Base-by-base conservation (phyloP, 345 rosid genomes). In the Syzygium grande region DNA sequence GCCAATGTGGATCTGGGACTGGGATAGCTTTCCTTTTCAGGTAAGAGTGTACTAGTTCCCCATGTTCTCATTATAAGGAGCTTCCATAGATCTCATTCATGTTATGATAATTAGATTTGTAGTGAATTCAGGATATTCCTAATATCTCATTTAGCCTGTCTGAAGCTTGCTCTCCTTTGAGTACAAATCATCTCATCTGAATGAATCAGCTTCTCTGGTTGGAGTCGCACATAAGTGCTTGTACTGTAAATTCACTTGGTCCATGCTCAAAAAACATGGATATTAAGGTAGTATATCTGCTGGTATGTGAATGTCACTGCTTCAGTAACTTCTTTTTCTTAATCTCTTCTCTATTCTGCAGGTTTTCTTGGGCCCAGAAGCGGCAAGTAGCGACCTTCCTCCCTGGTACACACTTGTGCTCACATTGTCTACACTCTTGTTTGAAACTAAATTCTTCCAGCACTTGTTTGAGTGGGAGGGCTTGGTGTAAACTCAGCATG, bases 361-460 rank as follows among this genome's bases (percentile, higher is more conserved):
- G 94, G 83, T 92, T 94, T 88, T 91, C 95, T 88, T 93, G 91
- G 95, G 94, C 95, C 51, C 94, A 94, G 86, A 92, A 90, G 90
- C 89, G 94, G 55, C 94, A 92, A 86, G 91, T 52, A 17, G 93
- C 94, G 21, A 59, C 89, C 41, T 88, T 94, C 88, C 92, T 94
- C 51, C 94, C 94, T 84, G 95, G 94, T 92, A 23, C 30, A 83
- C n/a, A 86, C 21, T 51, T 79, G 38, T 86, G 14, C 56, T 49
- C 46, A 10, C 55, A 17, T 84, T 27, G 9, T 84, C 41, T 52
- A 9, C 27, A 17, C 34, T 30, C 56, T 38, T 21, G 49, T 73
- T 5, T 73, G 21, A 73, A 73, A 38, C 49, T 11, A 73, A 38
- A 43, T 38, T 38, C 49, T 73, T 19, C 13, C 80, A 38, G 83